Evolutionary conservation across 2,329 filamentous ascomycete genomes (phyloP), one percentile per base, ranked within the genome.

Genomic region (Pleoardoris graminearum): DNA sequence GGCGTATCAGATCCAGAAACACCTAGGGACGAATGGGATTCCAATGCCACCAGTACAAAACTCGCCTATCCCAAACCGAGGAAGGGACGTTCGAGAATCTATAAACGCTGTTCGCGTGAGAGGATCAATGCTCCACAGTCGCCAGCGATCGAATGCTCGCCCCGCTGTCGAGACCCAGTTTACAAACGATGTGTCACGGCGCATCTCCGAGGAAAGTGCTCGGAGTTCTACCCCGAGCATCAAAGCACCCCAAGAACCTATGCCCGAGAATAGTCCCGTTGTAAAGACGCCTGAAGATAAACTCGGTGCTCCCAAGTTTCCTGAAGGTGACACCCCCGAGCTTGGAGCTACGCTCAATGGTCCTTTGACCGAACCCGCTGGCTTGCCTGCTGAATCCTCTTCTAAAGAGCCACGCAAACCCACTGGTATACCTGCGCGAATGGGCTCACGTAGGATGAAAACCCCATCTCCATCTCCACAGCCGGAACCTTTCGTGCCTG

Each of bases 1-100:
- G 1, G 89, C 91, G 48, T 99, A 97, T 70, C 94, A 99, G 68
- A 96, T 99, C 62, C 90, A 91, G 39, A 97, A 97, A 69, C 91
- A 96, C 65, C 79, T 97, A 1, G 93, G 93, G 10, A 87, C 89
- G 14, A 91, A 87, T 73, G 91, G 90, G 17, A 87, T 97, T 14
- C 91, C 92, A 6, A 83, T 97, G 17, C 91, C 93, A 22, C 80
- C 89, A 4, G 73, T 80, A 16, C 91, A 95, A 68, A 91, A 87
- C 55, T 87, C 88, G 3, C 90, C 90, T 1, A 82, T 93, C 57
- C 92, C 92, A 4, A 96, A 96, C 68, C 83, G 92, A 56, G 91
- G 91, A 25, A 83, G 90, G 54, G 91, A 95, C 72, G 85, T 88
- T 16, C 82, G 90, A 55, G 93, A 97, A 74, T 96, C 91, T 0